These are phyloP conservation scores for Eragrostis tef DNA, from an alignment of 202 grass and related monocot genomes.

Conservation along the genomic window DNA sequence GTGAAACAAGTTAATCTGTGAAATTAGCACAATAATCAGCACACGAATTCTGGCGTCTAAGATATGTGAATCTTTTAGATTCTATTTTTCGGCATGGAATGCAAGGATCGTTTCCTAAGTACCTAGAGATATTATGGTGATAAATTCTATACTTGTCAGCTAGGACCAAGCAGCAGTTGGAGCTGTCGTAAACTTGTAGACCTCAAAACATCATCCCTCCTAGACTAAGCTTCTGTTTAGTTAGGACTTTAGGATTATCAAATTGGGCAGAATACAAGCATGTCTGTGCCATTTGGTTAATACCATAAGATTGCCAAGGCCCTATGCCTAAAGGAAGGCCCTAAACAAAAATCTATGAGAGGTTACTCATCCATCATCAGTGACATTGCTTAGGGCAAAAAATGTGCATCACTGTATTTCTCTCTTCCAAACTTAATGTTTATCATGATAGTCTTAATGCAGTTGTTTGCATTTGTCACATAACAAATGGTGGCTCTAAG, in stretches of 20 bases:
- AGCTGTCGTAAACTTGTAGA: neutral
- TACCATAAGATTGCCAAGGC: neutral
- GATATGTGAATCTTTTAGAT: neutral
- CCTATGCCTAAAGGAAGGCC: neutral
- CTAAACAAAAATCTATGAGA: neutral
- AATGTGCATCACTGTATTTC: neutral
- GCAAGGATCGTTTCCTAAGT: neutral
- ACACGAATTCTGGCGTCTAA: slow-evolving; percentile 30
- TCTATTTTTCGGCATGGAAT: neutral
- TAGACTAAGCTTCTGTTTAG: slow-evolving; percentile 32
- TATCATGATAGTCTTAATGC: slow-evolving; percentile 21
- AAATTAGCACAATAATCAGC: neutral
- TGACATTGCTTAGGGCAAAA: slow-evolving; percentile 27
- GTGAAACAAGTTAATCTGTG: slow-evolving; percentile 22
- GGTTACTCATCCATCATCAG: slow-evolving; percentile 15
- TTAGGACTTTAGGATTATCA: slow-evolving; percentile 14
- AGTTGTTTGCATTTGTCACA: slow-evolving; percentile 12
- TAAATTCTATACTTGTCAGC: neutral
- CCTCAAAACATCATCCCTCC: neutral
- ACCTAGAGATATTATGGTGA: neutral
- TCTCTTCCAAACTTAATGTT: slow-evolving; percentile 18
- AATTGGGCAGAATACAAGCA: slow-evolving; percentile 25
- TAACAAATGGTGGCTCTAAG: slow-evolving; percentile 25
- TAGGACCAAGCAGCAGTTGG: neutral
- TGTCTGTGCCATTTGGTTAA: slow-evolving; percentile 19